Conservation (phyloP, 1,139 yeast species). For the Taphrina pruni region DNA sequence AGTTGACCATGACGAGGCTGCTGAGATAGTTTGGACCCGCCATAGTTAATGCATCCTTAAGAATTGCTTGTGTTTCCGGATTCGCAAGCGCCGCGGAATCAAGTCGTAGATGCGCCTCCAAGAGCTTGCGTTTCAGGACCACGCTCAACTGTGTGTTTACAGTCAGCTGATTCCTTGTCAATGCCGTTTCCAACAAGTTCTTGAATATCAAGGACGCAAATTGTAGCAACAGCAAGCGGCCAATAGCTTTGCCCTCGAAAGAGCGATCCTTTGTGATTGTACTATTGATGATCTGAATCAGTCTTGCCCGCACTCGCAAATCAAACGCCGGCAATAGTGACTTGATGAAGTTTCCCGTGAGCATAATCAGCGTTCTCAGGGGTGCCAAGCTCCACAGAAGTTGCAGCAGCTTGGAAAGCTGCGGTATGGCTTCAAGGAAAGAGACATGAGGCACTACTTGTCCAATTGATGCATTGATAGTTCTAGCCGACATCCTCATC, state of each 20-base stretch:
- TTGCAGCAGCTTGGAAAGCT: slow-evolving; percentile 15
- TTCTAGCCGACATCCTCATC: background rate
- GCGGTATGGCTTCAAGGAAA: slow-evolving; percentile 30
- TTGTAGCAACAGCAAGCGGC: slow-evolving; percentile 15
- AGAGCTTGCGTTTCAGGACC: slow-evolving; percentile 18
- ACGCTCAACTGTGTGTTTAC: slow-evolving; percentile 22
- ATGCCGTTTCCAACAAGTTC: slow-evolving; percentile 13
- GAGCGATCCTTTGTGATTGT: slow-evolving; percentile 2
- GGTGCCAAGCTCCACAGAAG: slow-evolving; percentile 28
- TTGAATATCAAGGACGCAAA: slow-evolving; percentile 12
- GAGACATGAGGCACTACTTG: slow-evolving; percentile 13
- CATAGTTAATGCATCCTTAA: slow-evolving; percentile 25
- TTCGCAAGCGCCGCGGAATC: slow-evolving; percentile 18
- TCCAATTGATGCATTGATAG: background rate
- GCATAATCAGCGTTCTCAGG: slow-evolving; percentile 18
- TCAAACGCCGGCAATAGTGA: slow-evolving; percentile 29
- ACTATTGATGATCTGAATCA: slow-evolving; percentile 26
- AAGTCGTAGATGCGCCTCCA: slow-evolving; percentile 19
- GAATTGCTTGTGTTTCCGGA: slow-evolving; percentile 13
- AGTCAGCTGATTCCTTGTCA: slow-evolving; percentile 7
- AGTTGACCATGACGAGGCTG: slow-evolving; percentile 10
- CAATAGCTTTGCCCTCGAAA: slow-evolving; percentile 5
- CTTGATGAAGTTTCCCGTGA: slow-evolving; percentile 26
- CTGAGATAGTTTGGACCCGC: slow-evolving; percentile 12
- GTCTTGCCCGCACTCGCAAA: slow-evolving; percentile 28